Evolutionary conservation across 192 early-diverging fungal genomes (phyloP), one percentile per base, ranked within the genome.

Genomic region (Coemansia sp.): DNA sequence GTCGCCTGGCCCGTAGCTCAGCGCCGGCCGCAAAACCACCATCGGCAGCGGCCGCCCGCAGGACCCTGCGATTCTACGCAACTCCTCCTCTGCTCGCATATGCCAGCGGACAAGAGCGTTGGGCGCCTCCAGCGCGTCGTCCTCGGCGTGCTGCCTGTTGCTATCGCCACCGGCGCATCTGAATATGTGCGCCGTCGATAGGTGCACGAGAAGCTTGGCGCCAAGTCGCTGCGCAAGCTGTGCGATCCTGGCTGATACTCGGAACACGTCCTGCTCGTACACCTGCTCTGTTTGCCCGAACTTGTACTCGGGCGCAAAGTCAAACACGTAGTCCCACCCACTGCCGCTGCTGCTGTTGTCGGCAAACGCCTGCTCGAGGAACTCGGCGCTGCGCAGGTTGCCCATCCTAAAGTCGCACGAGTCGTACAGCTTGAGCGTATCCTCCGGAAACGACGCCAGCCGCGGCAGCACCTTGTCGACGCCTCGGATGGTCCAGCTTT

Each of bases 101-200:
- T 82, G 73, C 18, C 68, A 48, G n/a, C n/a, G 34, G 0, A 62
- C 68, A 56, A 77, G 49, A 18, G 34, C 67, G 20, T 73, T 67
- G 6, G 65, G 58, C 20, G 67, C 63, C 24, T 66, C 78, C n/a
- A 69, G 8, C 15, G 24, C 60, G 16, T 62, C 67, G 61, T 69
- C 69, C 48, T 82, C 79, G n/a, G 7, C 6, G 44, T 69, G 53
- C 21, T 38, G 34, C 24, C 36, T 30, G 21, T 52, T 53, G 23
- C 8, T 53, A 21, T 26, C 15, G 23, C 43, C 45, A 0, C 30
- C 44, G 26, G 61, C 33, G 30, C 30, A 30, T 3, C 60, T 41
- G 23, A 95, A 97, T n/a, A 98, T 87, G 68, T 96, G 95, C 7
- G 88, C 95, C 18, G 94, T 97, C 34, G 94, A 95, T 39, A 95